These are phyloP conservation scores for Reticulascus tulasneorum DNA, from an alignment of 2,329 filamentous ascomycete genomes.

Conservation along the genomic window DNA sequence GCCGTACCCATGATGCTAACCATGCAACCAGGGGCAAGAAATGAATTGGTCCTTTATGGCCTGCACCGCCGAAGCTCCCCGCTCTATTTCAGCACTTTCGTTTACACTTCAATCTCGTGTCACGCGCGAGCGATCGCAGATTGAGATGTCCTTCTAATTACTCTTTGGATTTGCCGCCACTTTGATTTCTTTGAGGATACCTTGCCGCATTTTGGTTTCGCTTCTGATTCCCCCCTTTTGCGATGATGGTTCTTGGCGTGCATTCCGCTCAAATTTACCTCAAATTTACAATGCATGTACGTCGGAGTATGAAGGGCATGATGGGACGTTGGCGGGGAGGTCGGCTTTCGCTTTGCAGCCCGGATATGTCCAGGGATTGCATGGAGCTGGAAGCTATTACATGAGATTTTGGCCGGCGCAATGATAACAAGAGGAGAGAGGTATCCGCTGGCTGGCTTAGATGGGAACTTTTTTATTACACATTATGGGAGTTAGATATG, in stretches of 20 bases:
- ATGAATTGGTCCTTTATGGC: conserved; percentile 16
- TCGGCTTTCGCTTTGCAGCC: not conserved
- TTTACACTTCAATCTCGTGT: too few relatives aligned
- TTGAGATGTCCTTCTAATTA: too few relatives aligned
- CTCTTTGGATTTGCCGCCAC: too few relatives aligned
- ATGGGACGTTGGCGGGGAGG: conserved; percentile 2
- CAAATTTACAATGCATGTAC: conserved; percentile 12
- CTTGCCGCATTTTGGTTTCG: conserved; percentile 12
- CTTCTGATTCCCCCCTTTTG: conserved; percentile 11
- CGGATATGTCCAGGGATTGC: conserved; percentile 3
- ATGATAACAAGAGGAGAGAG: conserved; percentile 1
- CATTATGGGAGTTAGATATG: not conserved
- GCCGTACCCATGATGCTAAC: not conserved
- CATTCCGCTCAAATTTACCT: not conserved
- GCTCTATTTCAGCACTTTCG: too few relatives aligned
- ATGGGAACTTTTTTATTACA: not conserved
- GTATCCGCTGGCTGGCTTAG: conserved; percentile 1
- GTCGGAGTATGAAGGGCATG: conserved; percentile 15
- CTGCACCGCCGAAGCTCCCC: too few relatives aligned
- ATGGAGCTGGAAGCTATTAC: conserved; percentile 5
- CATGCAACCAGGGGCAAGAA: conserved; percentile 16
- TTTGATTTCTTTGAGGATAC: conserved; percentile 23
- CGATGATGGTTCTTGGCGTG: conserved; percentile 5
- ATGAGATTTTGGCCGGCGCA: conserved; percentile 4
- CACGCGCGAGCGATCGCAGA: too few relatives aligned